phyloP scores from a whole-genome alignment of 2,329 filamentous ascomycete species.

The Arthrocladium fulminans region DNA sequence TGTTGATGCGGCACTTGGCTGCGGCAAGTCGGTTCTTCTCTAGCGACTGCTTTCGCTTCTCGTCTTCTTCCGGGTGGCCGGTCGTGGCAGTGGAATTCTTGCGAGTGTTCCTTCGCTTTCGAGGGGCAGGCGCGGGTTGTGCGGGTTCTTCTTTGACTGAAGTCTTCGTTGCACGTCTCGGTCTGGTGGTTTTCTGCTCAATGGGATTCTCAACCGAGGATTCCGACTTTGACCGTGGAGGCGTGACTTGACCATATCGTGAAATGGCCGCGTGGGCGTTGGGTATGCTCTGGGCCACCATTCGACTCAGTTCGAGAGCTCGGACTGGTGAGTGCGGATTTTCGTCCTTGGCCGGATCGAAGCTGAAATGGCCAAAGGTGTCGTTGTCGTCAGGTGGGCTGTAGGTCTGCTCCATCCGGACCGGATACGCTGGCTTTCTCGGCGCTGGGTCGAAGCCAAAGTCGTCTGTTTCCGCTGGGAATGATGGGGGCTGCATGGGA shows the following conservation, averaged over 20 bases:
- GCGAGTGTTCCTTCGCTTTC: constrained; percentile 19
- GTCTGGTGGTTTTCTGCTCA: constrained; percentile 16
- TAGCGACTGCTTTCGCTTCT: constrained; percentile 22
- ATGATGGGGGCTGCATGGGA: background rate
- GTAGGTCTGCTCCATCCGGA: constrained; percentile 16
- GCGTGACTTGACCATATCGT: constrained; percentile 22
- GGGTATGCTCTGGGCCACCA: constrained; percentile 15
- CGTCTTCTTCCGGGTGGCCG: constrained; percentile 13
- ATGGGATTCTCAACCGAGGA: constrained; percentile 9
- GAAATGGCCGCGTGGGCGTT: constrained; percentile 15
- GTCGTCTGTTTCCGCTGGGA: constrained; percentile 10
- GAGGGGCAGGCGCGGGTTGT: constrained; percentile 9
- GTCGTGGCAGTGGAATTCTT: constrained; percentile 13
- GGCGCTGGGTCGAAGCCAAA: constrained; percentile 22
- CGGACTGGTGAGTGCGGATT: constrained; percentile 7
- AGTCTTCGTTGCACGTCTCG: constrained; percentile 11
- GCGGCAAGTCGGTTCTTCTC: constrained; percentile 24
- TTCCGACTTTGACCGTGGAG: constrained; percentile 20
- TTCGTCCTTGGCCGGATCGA: constrained; percentile 9
- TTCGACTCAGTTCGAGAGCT: constrained; percentile 17
- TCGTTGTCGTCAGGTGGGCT: constrained; percentile 19
- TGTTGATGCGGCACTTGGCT: constrained; percentile 24
- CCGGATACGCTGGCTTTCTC: constrained; percentile 8
- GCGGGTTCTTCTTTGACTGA: constrained; percentile 11
- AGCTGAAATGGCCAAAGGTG: constrained; percentile 18